Base-by-base conservation (phyloP, 78 protist species). In the Dictyostelium discoideum region DNA sequence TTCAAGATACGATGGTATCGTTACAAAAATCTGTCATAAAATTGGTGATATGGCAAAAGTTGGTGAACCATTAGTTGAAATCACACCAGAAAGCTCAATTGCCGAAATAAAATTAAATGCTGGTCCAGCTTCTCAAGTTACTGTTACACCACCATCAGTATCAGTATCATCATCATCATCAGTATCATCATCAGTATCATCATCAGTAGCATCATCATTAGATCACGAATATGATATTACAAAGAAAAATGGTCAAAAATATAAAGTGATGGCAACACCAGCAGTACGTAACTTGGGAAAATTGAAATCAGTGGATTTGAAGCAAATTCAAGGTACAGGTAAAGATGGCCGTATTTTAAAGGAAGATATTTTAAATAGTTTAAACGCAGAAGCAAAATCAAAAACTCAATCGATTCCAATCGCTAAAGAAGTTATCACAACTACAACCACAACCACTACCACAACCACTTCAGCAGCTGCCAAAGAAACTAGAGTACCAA, bases 281-380 rank as follows among this genome's bases (percentile, higher is more conserved):
- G 97, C 99, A 3, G 98, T 97, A 8, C 92, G 99, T 7, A 87
- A 96, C 46, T 29, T 98, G 13, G 98, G 98, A 5, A 76, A 78
- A 44, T 92, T 96, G 74, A 42, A 98, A 85, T 42, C n/a, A n/a
- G 4, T 98, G 29, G 94, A 97, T 60, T 69, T 98, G 37, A 16
- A 72, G 18, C 13, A 22, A 9, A 73, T 90, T 79, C 7, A 18
- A 46, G 94, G 92, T 29, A 92, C 96, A 8, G 99, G 99, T 24
- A 86, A 86, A 50, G 96, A 96, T 13, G 99, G 99, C 3, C 97
- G 99, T 44, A 96, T 97, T 1, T 60, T 95, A 73, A 97, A 97
- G 92, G 98, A 94, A 32, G 98, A 98, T 46, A 4, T 98, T 1
- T 54, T 98, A 26, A 24, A 29, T 22, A 87, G 20, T 87, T 14